These are phyloP conservation scores for Cystofilobasidium macerans DNA, from an alignment of 768 basidiomycete genomes.

Conservation along the genomic window DNA sequence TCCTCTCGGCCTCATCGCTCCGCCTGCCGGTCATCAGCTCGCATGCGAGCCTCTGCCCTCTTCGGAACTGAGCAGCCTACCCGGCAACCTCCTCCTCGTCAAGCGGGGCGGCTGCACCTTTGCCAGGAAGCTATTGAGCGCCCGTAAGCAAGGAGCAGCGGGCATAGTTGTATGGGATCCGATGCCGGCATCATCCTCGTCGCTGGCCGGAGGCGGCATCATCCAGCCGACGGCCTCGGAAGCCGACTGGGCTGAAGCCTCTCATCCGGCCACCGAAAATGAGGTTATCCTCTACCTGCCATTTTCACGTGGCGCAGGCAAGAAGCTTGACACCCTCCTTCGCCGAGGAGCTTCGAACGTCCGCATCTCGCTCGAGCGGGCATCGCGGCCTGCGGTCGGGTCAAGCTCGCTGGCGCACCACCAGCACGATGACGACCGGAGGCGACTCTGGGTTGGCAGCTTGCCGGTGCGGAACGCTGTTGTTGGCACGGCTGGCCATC, in stretches of 20 bases:
- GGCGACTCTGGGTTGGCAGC: constrained; percentile 9
- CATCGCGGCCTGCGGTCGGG: background rate
- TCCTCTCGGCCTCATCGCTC: background rate
- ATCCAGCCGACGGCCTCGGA: constrained; percentile 1
- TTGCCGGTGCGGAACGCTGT: constrained; percentile 15
- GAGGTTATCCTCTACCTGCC: constrained; percentile 14
- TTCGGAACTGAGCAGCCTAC: background rate
- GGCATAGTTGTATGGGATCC: constrained; percentile 55
- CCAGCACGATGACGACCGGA: background rate
- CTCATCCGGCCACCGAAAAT: background rate
- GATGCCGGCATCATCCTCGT: background rate
- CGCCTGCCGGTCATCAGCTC: background rate
- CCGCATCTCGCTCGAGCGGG: background rate
- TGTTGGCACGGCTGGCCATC: background rate
- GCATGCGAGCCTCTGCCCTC: background rate
- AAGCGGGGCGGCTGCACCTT: constrained; percentile 79
- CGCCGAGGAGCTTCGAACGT: background rate
- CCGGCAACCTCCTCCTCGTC: constrained; percentile 44
- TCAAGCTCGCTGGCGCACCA: background rate
- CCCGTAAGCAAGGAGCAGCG: constrained; percentile 57
- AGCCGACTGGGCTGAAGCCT: background rate
- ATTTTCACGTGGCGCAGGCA: background rate
- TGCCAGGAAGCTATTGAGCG: constrained; percentile 63
- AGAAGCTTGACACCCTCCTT: constrained; percentile 4
- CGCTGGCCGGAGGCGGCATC: background rate